These are phyloP conservation scores for Dryas octopetala DNA, from an alignment of 306 rosid species.

Conservation along the genomic window DNA sequence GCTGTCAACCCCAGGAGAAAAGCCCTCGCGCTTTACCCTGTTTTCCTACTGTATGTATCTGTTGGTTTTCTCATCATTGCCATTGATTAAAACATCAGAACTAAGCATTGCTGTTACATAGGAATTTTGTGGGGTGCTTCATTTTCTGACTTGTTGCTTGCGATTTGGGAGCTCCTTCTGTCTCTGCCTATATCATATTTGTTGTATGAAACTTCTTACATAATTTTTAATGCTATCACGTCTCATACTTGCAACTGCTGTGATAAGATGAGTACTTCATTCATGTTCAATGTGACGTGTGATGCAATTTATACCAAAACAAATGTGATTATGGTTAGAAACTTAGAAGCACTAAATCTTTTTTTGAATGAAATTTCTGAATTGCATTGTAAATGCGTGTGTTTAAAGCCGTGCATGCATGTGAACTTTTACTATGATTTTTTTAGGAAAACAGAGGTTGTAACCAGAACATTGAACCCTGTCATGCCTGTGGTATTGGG, in stretches of 20 bases:
- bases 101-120: slow-evolving; percentile 40
- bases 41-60: slow-evolving; percentile 96
- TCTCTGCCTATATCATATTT: slow-evolving; percentile 21
- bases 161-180: slow-evolving; percentile 30
- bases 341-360: background rate
- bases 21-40: slow-evolving; percentile 98
- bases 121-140: slow-evolving; percentile 50
- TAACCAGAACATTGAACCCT: background rate
- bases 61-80: slow-evolving; percentile 98
- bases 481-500: background rate
- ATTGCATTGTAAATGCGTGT: background rate
- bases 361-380: background rate
- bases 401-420: background rate
- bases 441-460: background rate
- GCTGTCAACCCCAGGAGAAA: slow-evolving; percentile 99
- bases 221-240: slow-evolving; percentile 3
- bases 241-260: background rate
- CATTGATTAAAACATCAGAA: slow-evolving; percentile 58
- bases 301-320: background rate
- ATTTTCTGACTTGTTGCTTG: slow-evolving; percentile 25
- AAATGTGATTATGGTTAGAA: background rate
- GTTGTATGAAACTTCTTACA: slow-evolving; percentile 44
- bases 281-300: background rate
- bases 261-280: background rate
- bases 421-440: background rate